Conservation (phyloP, 441 rosid species). For the Arabidopsis lyrata region DNA sequence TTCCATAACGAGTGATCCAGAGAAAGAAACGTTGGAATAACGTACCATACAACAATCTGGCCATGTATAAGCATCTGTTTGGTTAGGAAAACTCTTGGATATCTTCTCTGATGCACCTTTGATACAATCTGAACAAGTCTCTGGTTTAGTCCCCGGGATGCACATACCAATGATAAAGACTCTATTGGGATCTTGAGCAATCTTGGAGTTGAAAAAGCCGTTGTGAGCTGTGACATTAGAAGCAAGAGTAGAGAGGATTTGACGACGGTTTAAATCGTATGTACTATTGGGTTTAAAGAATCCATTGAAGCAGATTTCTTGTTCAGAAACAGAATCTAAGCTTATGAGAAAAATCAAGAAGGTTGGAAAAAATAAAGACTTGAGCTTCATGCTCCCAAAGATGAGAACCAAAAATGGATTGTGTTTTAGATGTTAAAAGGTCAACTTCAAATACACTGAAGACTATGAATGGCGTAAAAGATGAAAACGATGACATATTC, state of each 20-base stretch:
- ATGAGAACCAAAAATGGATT: background rate
- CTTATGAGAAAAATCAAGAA: background rate
- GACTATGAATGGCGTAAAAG: too few species aligned
- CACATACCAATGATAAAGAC: conserved; percentile 45
- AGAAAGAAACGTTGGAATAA: conserved; percentile 40
- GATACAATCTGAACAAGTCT: conserved; percentile 35
- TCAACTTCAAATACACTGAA: too few species aligned
- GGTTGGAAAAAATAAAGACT: background rate
- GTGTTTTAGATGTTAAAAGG: too few species aligned
- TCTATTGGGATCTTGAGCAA: conserved; percentile 35
- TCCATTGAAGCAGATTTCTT: conserved; percentile 21
- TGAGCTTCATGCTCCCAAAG: background rate
- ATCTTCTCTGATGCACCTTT: conserved; percentile 9
- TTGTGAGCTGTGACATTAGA: conserved; percentile 35
- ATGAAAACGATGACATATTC: too few species aligned
- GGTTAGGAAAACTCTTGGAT: conserved; percentile 24
- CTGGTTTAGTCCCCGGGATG: conserved; percentile 33
- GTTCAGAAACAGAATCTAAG: conserved; percentile 9
- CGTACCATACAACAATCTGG: conserved; percentile 42
- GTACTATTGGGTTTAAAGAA: conserved; percentile 28
- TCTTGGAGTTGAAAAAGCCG: conserved; percentile 36
- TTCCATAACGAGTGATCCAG: conserved; percentile 23
- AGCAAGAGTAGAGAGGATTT: conserved; percentile 43
- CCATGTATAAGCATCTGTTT: conserved; percentile 43
- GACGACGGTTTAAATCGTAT: conserved; percentile 24